Percentiles rank a stretch among this genome's conserved stretches.
phyloP scores from a whole-genome alignment of 192 early-diverging fungal genomes.

The Phycomyces nitens region DNA sequence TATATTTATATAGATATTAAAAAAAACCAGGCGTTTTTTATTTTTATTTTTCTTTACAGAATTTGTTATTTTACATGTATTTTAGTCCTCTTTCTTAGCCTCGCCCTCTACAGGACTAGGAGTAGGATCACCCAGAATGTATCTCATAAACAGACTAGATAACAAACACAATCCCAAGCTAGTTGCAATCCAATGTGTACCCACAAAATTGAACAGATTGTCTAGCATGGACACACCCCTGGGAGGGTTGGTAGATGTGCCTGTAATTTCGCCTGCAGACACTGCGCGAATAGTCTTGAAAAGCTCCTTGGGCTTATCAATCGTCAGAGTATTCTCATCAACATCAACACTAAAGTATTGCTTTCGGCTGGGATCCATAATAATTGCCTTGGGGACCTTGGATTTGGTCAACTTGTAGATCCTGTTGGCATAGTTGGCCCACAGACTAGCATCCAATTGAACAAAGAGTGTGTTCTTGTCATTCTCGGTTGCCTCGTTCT shows the following conservation, averaged over 20 bases:
- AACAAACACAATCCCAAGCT: not conserved
- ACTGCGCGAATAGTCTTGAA: not conserved
- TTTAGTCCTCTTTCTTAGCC: not conserved
- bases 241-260: not conserved
- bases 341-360: not conserved
- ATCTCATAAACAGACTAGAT: not conserved
- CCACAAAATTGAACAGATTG: not conserved
- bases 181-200: not conserved
- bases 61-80: not conserved
- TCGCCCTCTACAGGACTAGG: not conserved
- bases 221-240: not conserved
- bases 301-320: not conserved
- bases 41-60: not conserved
- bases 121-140: not conserved
- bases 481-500: not conserved
- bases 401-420: not conserved
- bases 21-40: too few species aligned
- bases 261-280: not conserved
- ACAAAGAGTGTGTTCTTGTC: not conserved
- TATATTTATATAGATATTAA: too few species aligned
- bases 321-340: not conserved
- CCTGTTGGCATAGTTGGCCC: not conserved
- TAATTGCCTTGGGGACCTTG: not conserved
- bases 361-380: not conserved
- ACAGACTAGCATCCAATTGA: not conserved